Evolutionary conservation across 768 basidiomycete species (phyloP).

Genomic region (Agaricus blazei): DNA sequence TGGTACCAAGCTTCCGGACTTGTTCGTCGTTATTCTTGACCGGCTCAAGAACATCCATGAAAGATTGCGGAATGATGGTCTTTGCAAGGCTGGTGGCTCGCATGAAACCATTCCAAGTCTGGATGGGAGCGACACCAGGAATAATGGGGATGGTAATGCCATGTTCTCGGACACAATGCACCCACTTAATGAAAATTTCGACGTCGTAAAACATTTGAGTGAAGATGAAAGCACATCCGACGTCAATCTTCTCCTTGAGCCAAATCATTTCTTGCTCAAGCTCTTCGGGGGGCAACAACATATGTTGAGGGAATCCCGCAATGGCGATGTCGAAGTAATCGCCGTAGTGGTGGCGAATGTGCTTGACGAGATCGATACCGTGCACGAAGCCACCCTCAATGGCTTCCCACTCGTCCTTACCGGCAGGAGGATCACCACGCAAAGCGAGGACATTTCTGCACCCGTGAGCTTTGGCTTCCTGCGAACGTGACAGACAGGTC

Average conservation of each 20-base stretch:
- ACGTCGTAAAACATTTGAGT: conserved; percentile 99
- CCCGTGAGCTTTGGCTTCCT: conserved; percentile 88
- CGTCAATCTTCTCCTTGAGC: conserved; percentile 89
- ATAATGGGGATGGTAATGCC: conserved; percentile 89
- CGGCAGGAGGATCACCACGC: conserved; percentile 87
- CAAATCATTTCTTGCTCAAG: conserved; percentile 74
- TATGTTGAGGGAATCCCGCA: conserved; percentile 87
- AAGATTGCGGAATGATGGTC: conserved; percentile 69
- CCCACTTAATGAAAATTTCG: conserved; percentile 90
- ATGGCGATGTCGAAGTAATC: conserved; percentile 97
- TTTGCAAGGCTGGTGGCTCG: conserved; percentile 77
- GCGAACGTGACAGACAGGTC: conserved; percentile 4
- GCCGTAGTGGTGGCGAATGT: conserved; percentile 77
- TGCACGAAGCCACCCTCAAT: conserved; percentile 88
- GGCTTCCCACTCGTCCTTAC: conserved; percentile 88
- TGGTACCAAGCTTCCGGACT: conserved; percentile 89
- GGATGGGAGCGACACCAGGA: conserved; percentile 92
- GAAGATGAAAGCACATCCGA: conserved; percentile 90
- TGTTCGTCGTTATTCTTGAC: conserved; percentile 91
- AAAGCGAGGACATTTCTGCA: conserved; percentile 92
- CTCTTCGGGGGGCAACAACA: conserved; percentile 67
- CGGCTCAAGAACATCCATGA: conserved; percentile 76
- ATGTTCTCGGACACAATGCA: conserved; percentile 70
- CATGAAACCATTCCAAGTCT: conserved; percentile 94
- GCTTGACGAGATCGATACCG: conserved; percentile 86